A percentile compares a stretch with the other conserved stretches of the same genome.
These are phyloP conservation scores for Fusarium nisikadoi DNA, from an alignment of 2,329 filamentous ascomycete genomes.

Conservation along the genomic window DNA sequence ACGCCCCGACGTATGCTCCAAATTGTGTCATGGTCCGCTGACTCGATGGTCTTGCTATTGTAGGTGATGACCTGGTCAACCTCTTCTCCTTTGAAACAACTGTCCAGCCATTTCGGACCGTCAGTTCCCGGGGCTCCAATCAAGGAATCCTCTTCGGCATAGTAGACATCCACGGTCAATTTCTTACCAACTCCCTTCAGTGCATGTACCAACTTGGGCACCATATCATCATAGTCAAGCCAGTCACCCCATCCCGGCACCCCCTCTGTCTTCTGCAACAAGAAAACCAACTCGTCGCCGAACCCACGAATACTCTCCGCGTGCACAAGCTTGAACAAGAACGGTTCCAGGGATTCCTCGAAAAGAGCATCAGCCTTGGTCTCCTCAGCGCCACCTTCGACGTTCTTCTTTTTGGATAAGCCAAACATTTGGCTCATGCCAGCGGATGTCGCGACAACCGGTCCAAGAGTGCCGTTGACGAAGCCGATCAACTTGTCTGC, in stretches of 20 bases:
- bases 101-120: conserved; percentile 3
- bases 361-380: background rate
- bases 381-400: background rate
- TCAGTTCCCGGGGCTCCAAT: conserved; percentile 2
- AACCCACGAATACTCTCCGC: conserved; percentile 9
- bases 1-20: conserved; percentile 11
- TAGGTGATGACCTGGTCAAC: background rate
- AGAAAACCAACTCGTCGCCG: conserved; percentile 11
- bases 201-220: background rate
- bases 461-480: conserved; percentile 6
- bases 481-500: conserved; percentile 23
- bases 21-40: conserved; percentile 11
- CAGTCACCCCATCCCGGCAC: conserved; percentile 16
- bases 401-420: background rate
- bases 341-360: background rate
- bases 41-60: background rate
- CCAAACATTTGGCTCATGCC: conserved; percentile 19
- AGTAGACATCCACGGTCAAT: conserved; percentile 17
- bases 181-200: background rate
- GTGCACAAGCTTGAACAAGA: conserved; percentile 8
- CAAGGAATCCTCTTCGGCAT: conserved; percentile 16
- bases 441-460: conserved; percentile 8
- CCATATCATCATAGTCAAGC: conserved; percentile 18
- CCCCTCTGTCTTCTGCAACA: conserved; percentile 18
- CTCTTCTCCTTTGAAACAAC: conserved; percentile 11